These are phyloP conservation scores for Myxozyma vanderwaltii DNA, from an alignment of 805 yeast genomes.

Conservation along the genomic window DNA sequence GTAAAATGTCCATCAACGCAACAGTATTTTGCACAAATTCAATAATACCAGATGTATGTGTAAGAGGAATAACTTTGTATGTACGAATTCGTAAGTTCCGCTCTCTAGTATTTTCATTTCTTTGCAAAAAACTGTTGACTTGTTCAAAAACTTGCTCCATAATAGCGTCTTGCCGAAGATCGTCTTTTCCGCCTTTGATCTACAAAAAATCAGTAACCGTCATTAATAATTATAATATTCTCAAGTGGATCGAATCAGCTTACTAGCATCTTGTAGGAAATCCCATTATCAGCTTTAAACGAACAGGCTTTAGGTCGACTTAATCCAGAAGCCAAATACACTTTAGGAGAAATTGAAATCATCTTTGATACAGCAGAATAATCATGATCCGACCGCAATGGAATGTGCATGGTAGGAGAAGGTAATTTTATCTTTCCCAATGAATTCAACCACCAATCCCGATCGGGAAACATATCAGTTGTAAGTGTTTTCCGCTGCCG, in stretches of 20 bases:
- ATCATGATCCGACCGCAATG: conserved; percentile 48
- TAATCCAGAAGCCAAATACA: conserved; percentile 79
- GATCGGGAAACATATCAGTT: conserved; percentile 40
- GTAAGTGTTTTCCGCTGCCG: conserved; percentile 2
- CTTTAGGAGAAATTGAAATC: conserved; percentile 46
- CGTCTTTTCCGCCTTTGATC: conserved; percentile 82
- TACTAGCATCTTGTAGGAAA: conserved; percentile 58
- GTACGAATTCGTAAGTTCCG: conserved; percentile 71
- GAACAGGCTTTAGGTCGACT: conserved; percentile 82
- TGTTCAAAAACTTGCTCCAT: conserved; percentile 96
- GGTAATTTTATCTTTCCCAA: conserved; percentile 58
- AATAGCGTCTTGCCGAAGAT: conserved; percentile 90
- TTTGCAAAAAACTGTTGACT: conserved; percentile 66
- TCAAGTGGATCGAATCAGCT: neutral
- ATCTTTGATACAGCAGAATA: conserved; percentile 56
- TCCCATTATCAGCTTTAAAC: conserved; percentile 60
- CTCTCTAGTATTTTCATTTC: conserved; percentile 57
- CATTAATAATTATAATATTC: neutral
- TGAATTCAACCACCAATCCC: conserved; percentile 59
- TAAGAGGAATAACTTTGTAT: conserved; percentile 86
- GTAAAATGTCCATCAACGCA: conserved; percentile 68
- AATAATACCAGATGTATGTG: conserved; percentile 82
- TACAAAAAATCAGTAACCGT: neutral
- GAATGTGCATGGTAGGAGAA: conserved; percentile 61
- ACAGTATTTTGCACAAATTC: conserved; percentile 82